Percentiles rank a stretch among this genome's conserved stretches.
Conservation (phyloP, 2,329 filamentous ascomycete genomes). For the Aspergillus aculeatinus region DNA sequence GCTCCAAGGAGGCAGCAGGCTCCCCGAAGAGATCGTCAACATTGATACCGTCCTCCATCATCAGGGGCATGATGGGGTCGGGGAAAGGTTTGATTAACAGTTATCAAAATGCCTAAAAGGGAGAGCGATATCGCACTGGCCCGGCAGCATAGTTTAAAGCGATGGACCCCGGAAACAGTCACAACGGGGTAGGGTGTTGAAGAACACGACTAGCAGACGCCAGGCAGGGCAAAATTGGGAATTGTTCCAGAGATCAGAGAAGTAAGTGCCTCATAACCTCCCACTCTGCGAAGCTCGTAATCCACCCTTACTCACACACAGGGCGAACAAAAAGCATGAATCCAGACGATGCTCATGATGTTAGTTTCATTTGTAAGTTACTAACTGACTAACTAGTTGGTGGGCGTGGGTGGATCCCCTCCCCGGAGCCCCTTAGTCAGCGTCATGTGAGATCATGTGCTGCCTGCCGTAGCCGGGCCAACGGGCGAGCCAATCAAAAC, state of each 20-base stretch:
- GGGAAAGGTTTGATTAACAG: background rate
- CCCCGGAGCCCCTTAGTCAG: conserved; percentile 17
- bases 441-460: conserved; percentile 22
- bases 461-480: conserved; percentile 20
- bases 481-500: conserved; percentile 17
- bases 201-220: background rate
- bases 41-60: conserved; percentile 59
- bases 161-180: background rate
- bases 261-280: background rate
- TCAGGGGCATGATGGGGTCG: conserved; percentile 47
- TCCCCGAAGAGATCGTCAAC: conserved; percentile 77
- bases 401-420: conserved; percentile 7
- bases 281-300: background rate
- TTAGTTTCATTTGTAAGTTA: conserved; percentile 5
- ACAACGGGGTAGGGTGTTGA: background rate
- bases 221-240: background rate
- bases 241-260: background rate
- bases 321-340: background rate
- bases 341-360: conserved; percentile 1
- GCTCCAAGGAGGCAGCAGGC: conserved; percentile 54
- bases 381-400: background rate
- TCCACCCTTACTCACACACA: background rate
- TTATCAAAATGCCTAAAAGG: background rate
- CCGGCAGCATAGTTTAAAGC: conserved; percentile 13
- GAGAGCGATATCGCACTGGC: conserved; percentile 6